These are phyloP conservation scores for Raffaelea ambrosiae DNA, from an alignment of 2,329 filamentous ascomycete genomes.

Conservation along the genomic window DNA sequence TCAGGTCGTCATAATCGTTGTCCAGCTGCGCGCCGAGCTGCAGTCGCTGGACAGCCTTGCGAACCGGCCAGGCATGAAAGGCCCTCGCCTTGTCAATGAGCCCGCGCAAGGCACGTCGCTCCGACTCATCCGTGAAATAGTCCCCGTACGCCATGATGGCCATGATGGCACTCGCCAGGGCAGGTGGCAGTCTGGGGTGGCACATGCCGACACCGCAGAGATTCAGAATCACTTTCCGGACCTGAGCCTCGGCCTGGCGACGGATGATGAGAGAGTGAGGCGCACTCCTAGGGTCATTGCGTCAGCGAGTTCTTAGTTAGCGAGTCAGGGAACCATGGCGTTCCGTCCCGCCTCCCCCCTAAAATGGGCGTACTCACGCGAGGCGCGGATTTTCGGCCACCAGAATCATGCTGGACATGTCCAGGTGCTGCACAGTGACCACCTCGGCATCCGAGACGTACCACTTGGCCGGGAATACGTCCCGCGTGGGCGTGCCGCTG, in stretches of 20 bases:
- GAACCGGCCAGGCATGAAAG: background rate
- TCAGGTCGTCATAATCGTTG: background rate
- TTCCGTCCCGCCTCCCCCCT: too few relatives aligned
- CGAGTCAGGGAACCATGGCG: too few relatives aligned
- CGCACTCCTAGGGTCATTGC: too few relatives aligned
- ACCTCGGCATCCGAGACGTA: background rate
- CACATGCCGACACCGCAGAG: background rate
- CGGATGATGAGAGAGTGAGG: too few relatives aligned
- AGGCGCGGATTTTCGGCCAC: background rate
- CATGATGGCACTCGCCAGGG: background rate
- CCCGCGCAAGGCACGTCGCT: background rate
- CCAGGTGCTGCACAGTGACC: background rate
- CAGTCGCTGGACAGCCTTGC: background rate
- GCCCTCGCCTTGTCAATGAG: background rate
- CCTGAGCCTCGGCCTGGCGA: background rate
- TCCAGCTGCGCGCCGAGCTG: background rate
- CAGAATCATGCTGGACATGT: background rate
- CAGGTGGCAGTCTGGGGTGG: background rate
- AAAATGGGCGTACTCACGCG: too few relatives aligned
- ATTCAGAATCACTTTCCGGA: background rate
- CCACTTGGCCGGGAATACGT: background rate
- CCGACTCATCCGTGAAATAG: background rate
- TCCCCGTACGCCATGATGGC: background rate
- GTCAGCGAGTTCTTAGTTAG: too few relatives aligned
- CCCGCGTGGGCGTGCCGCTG: background rate